phyloP scores from a whole-genome alignment of 2,329 filamentous ascomycete species.

The Xylariales sp. region DNA sequence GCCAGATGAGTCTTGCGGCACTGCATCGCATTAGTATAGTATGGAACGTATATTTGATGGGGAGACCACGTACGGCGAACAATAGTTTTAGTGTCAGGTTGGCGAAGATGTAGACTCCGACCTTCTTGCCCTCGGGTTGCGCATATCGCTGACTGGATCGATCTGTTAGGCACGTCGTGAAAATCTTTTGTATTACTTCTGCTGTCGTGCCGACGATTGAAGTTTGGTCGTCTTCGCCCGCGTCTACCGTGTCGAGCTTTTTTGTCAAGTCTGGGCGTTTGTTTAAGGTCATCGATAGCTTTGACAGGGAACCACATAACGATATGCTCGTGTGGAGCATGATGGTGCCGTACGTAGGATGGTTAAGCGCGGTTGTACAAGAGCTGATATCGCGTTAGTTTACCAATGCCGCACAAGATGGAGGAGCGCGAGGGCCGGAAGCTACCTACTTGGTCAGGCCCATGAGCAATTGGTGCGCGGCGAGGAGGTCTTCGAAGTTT shows the following conservation, averaged over 20 bases:
- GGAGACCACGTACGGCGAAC: slow-evolving; percentile 71
- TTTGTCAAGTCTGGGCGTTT: slow-evolving; percentile 81
- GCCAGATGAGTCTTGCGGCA: slow-evolving; percentile 86
- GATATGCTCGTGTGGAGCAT: slow-evolving; percentile 87
- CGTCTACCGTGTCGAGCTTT: slow-evolving; percentile 65
- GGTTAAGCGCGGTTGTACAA: slow-evolving; percentile 83
- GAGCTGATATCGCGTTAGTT: slow-evolving; percentile 63
- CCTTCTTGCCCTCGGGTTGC: slow-evolving; percentile 83
- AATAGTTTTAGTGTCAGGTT: slow-evolving; percentile 90
- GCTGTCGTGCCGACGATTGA: slow-evolving; percentile 87
- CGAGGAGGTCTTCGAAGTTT: slow-evolving; percentile 78
- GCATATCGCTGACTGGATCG: slow-evolving; percentile 74
- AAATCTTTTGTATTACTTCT: slow-evolving; percentile 89
- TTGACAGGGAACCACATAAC: slow-evolving; percentile 81
- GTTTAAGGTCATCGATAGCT: slow-evolving; percentile 86
- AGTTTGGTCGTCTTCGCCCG: slow-evolving; percentile 76
- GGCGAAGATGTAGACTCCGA: slow-evolving; percentile 90
- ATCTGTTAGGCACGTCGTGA: slow-evolving; percentile 89
- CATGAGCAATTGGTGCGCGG: slow-evolving; percentile 79
- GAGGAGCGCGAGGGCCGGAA: background rate
- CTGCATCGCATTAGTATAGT: slow-evolving; percentile 52
- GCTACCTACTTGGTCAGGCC: slow-evolving; percentile 76
- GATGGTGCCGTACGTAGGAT: slow-evolving; percentile 82
- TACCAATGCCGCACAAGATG: slow-evolving; percentile 14
- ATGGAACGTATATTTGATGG: background rate